Evolutionary conservation across 1,139 yeast genomes (phyloP).

Genomic region (Pichia sp.): DNA sequence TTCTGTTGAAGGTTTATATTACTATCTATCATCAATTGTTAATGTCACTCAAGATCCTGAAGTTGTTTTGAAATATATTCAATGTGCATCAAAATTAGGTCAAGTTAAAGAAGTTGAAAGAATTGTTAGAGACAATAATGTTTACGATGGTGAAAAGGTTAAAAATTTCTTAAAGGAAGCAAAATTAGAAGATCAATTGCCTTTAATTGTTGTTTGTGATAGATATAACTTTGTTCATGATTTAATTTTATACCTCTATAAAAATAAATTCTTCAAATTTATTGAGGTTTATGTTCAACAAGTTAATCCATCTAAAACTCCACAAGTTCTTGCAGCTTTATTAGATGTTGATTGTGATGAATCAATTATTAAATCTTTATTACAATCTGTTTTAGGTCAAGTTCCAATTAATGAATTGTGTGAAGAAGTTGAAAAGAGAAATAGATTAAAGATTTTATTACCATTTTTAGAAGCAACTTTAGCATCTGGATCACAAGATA

Average conservation of each 20-base stretch:
- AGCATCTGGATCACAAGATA: slow-evolving; percentile 82
- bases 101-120: slow-evolving; percentile 94
- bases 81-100: slow-evolving; percentile 85
- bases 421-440: slow-evolving; percentile 92
- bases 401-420: slow-evolving; percentile 89
- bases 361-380: slow-evolving; percentile 68
- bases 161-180: slow-evolving; percentile 95
- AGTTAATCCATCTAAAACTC: slow-evolving; percentile 91
- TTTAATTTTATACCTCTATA: slow-evolving; percentile 84
- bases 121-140: slow-evolving; percentile 87
- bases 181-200: slow-evolving; percentile 89
- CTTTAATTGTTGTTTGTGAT: slow-evolving; percentile 94
- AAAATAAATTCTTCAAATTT: slow-evolving; percentile 89
- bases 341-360: slow-evolving; percentile 98
- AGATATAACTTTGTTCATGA: slow-evolving; percentile 89
- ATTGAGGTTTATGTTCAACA: slow-evolving; percentile 97
- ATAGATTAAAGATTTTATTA: slow-evolving; percentile 80
- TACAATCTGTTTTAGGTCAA: slow-evolving; percentile 85
- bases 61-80: slow-evolving; percentile 92
- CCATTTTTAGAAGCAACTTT: slow-evolving; percentile 91
- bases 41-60: slow-evolving; percentile 91
- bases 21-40: slow-evolving; percentile 87
- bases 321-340: slow-evolving; percentile 93
- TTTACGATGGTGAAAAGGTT: slow-evolving; percentile 94
- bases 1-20: slow-evolving; percentile 88